These are phyloP conservation scores for Davidsoniella neocaledoniae DNA, from an alignment of 2,329 filamentous ascomycete species.

Conservation along the genomic window DNA sequence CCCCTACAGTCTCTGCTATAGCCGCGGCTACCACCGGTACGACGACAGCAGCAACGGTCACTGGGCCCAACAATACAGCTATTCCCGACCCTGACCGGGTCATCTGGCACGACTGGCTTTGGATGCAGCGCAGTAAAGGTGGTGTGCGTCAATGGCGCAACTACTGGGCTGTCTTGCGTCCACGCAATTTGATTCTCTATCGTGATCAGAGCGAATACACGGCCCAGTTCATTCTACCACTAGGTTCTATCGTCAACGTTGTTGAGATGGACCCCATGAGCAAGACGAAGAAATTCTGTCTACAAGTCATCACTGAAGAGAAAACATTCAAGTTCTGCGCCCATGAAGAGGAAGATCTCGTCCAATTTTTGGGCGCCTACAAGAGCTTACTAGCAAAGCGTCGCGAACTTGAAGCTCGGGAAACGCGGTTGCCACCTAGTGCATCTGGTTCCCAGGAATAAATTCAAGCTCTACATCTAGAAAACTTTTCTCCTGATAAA, in stretches of 20 bases:
- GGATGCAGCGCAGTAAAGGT: conserved; percentile 64
- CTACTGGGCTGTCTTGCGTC: conserved; percentile 79
- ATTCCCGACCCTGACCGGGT: conserved; percentile 67
- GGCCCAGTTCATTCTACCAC: conserved; percentile 63
- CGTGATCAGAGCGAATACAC: conserved; percentile 87
- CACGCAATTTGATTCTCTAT: conserved; percentile 74
- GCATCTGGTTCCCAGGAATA: background rate
- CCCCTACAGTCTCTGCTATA: background rate
- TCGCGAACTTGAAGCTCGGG: conserved; percentile 37
- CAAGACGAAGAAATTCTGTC: conserved; percentile 66
- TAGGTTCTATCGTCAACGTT: conserved; percentile 67
- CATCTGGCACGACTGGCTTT: conserved; percentile 85
- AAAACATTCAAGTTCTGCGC: conserved; percentile 67
- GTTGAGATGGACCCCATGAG: conserved; percentile 85
- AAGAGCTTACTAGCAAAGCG: conserved; percentile 69
- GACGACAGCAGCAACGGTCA: conserved; percentile 15
- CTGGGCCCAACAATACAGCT: conserved; percentile 23
- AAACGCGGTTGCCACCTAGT: background rate
- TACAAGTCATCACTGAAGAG: conserved; percentile 89
- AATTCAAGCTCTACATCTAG: no score
- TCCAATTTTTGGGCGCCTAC: conserved; percentile 74
- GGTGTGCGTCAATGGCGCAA: conserved; percentile 89
- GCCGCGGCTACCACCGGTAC: conserved; percentile 11
- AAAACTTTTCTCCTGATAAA: background rate
- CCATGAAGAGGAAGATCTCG: conserved; percentile 62